Evolutionary conservation across 352 stramenopile species (phyloP).

Genomic region (Phytopythium montanum): DNA sequence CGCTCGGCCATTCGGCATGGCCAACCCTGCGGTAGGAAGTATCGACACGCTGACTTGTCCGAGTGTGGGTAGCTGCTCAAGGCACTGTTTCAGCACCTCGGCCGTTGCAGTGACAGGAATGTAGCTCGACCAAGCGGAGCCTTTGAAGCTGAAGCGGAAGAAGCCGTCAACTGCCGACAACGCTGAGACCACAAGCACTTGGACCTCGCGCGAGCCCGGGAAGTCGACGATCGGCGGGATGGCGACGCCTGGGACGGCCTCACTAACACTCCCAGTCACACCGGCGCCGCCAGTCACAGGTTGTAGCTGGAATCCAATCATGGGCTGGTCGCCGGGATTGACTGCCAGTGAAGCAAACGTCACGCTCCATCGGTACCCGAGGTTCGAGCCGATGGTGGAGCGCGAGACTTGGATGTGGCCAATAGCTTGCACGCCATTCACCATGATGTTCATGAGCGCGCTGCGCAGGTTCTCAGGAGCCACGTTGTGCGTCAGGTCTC

Average conservation of each 20-base stretch:
- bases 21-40: constrained; percentile 8
- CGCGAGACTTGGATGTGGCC: constrained; percentile 56
- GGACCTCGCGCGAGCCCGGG: constrained; percentile 64
- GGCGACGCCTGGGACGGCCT: constrained; percentile 41
- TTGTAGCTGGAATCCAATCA: constrained; percentile 54
- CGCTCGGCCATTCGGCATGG: constrained; percentile 30
- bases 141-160: constrained; percentile 73
- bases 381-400: constrained; percentile 41
- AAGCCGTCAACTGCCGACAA: constrained; percentile 40
- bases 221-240: constrained; percentile 32
- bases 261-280: constrained; percentile 42
- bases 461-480: constrained; percentile 76
- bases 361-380: constrained; percentile 78
- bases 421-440: constrained; percentile 18
- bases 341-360: constrained; percentile 47
- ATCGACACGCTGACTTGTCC: constrained; percentile 47
- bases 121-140: constrained; percentile 66
- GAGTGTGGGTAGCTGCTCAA: constrained; percentile 64
- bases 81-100: constrained; percentile 40
- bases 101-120: constrained; percentile 35
- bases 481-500: constrained; percentile 69
- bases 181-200: constrained; percentile 62
- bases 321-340: constrained; percentile 51
- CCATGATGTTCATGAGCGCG: constrained; percentile 86
- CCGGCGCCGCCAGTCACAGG: constrained; percentile 17